A percentile compares a stretch with the other conserved stretches of the same genome.
phyloP scores from a whole-genome alignment of 257 asterid species.

The Lavandula angustifolia region DNA sequence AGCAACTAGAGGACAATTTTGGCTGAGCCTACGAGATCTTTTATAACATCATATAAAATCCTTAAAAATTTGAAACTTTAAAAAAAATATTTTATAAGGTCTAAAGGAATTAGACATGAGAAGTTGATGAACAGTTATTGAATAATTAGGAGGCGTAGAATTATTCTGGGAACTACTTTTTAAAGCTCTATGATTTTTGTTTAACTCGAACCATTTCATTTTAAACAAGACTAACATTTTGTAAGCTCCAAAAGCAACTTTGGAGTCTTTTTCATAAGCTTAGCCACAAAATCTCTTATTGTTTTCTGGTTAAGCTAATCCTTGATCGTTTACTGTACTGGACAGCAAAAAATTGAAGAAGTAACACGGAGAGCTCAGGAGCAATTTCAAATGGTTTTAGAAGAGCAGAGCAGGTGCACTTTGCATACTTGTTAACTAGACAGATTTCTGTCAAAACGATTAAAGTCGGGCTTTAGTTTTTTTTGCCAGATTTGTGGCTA shows the following conservation, averaged over 20 bases:
- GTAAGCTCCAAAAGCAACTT: slow-evolving; percentile 5
- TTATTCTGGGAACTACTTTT: slow-evolving; percentile 1
- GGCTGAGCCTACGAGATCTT: not conserved
- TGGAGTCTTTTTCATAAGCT: not conserved
- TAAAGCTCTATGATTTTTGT: not conserved
- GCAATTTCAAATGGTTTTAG: slow-evolving; percentile 94
- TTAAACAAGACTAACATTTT: not conserved
- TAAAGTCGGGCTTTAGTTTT: not conserved
- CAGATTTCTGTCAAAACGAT: slow-evolving; percentile 15
- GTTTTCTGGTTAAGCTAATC: slow-evolving; percentile 43
- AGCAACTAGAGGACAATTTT: slow-evolving; percentile 1
- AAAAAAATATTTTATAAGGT: not conserved
- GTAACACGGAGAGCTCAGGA: slow-evolving; percentile 98
- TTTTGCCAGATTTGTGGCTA: not conserved
- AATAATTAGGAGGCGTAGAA: not conserved
- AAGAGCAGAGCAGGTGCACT: slow-evolving; percentile 91
- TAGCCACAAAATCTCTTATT: not conserved
- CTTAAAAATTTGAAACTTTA: not conserved
- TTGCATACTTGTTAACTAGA: slow-evolving; percentile 32
- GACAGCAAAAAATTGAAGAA: slow-evolving; percentile 89
- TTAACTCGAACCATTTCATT: not conserved
- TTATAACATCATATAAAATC: not conserved
- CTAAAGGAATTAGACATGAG: not conserved
- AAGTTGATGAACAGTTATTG: not conserved
- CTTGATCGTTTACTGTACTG: slow-evolving; percentile 32